Base-by-base conservation (phyloP, 345 rosid genomes). In the Jatropha curcas region DNA sequence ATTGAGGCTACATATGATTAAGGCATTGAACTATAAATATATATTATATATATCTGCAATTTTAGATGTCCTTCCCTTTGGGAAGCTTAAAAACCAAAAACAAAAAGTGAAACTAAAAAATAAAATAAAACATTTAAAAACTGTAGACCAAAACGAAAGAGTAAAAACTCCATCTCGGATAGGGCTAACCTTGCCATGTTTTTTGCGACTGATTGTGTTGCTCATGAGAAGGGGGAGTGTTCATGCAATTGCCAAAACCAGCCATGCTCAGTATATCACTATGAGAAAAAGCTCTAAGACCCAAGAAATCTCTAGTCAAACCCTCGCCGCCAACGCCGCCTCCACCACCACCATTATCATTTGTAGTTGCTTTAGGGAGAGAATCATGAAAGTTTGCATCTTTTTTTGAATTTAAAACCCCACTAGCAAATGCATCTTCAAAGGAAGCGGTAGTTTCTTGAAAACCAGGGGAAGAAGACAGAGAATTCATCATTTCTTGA, bases 241-340 rank as follows among this genome's bases (percentile, higher is more conserved):
- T 81, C 33, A 88, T 83, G 85, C 87, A 87, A 33, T 81, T 85
- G 8, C 86, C 89, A 39, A 92, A 83, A 41, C 89, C 93, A 30
- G 91, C 87, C 67, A 90, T 83, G 70, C 80, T 87, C 65, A 94
- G 75, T 71, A 94, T 86, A 76, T 89, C 94, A 74, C 81, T 85
- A n/a, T 86, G 93, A 55, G 94, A 88, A 37, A 90, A 80, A 4
- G 93, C 84, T 76, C 90, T 81, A 45, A 92, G 67, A 39, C 95
- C 96, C 82, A 92, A 84, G 88, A 94, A 94, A 77, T 94, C 97
- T 82, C 97, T 89, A 0, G 97, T 94, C 82, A 90, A 64, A 28
- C 78, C 93, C 74, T 86, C 92, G 48, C 85, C 75, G 20, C 70
- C 80, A 43, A 76, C 77, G 50, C 84, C 73, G 22, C 57, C 43